These are phyloP conservation scores for Achaetomium macrosporum DNA, from an alignment of 2,329 filamentous ascomycete species.

Conservation along the genomic window DNA sequence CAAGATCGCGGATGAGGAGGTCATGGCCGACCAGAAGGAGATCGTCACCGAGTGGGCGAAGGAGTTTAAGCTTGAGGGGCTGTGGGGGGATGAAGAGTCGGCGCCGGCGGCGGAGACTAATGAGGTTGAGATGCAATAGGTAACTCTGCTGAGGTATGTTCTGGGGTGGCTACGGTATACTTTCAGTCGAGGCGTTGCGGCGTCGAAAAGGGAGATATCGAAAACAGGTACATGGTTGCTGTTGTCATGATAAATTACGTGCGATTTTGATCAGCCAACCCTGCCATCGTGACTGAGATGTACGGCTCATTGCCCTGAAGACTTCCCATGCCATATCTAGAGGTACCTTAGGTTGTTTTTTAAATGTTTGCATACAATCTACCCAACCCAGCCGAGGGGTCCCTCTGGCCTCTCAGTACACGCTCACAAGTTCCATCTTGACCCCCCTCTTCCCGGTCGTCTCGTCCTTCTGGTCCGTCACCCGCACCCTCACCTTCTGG, in stretches of 20 bases:
- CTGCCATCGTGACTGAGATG: not conserved
- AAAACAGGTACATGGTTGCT: not conserved
- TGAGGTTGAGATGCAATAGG: conserved; percentile 49
- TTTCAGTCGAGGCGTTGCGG: conserved; percentile 14
- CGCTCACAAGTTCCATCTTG: conserved; percentile 61
- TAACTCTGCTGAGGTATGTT: conserved; percentile 20
- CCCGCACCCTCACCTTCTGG: conserved; percentile 81
- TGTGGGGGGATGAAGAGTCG: conserved; percentile 66
- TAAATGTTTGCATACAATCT: too few relatives aligned
- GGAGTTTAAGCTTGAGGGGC: conserved; percentile 89
- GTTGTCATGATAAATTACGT: not conserved
- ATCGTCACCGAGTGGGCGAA: conserved; percentile 90
- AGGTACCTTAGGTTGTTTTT: too few relatives aligned
- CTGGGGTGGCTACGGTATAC: too few relatives aligned
- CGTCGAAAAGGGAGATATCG: conserved; percentile 10
- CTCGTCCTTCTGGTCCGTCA: conserved; percentile 90
- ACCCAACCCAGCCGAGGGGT: too few relatives aligned
- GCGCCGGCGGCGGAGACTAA: conserved; percentile 27
- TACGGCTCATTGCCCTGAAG: too few relatives aligned
- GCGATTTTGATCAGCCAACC: too few relatives aligned
- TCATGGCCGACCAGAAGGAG: conserved; percentile 65
- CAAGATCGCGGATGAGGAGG: conserved; percentile 38
- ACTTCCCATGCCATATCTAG: too few relatives aligned
- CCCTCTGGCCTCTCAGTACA: conserved; percentile 11
- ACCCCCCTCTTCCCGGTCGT: conserved; percentile 92